Conservation (phyloP, 2,329 filamentous ascomycete species). For the Pleurostoma richardsiae region DNA sequence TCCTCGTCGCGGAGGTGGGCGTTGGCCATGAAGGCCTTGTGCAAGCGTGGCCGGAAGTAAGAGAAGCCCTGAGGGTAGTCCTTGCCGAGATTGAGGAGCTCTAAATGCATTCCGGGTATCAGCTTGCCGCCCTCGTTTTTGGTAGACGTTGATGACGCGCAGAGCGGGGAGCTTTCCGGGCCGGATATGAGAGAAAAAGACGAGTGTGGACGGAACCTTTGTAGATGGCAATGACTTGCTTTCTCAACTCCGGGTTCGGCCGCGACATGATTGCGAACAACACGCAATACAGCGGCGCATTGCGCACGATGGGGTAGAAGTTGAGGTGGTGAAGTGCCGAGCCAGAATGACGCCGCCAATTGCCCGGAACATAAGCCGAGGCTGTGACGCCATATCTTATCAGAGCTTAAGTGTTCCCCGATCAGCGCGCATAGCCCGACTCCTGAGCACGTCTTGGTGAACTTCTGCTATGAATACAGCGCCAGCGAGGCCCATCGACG, state of each 20-base stretch:
- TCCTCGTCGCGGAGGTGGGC: constrained; percentile 64
- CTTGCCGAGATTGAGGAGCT: constrained; percentile 77
- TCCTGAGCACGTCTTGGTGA: too few relatives aligned
- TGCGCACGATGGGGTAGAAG: too few relatives aligned
- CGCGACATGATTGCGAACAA: constrained; percentile 18
- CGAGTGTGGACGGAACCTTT: constrained; percentile 56
- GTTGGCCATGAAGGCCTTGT: constrained; percentile 80
- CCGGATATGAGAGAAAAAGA: background rate
- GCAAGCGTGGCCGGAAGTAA: constrained; percentile 77
- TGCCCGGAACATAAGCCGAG: too few relatives aligned
- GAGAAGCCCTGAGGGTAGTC: constrained; percentile 79
- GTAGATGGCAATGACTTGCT: constrained; percentile 80
- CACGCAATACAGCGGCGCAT: too few relatives aligned
- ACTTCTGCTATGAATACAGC: too few relatives aligned
- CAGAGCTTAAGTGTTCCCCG: too few relatives aligned
- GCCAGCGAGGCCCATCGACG: too few relatives aligned
- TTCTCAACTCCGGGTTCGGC: constrained; percentile 56
- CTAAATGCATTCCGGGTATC: constrained; percentile 33
- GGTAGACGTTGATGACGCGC: background rate
- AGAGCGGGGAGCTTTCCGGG: background rate
- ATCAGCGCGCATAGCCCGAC: too few relatives aligned
- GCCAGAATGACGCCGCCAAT: too few relatives aligned
- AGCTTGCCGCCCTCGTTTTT: background rate
- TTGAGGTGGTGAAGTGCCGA: too few relatives aligned
- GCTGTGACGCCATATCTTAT: too few relatives aligned